phyloP scores from a whole-genome alignment of 2,329 filamentous ascomycete genomes.

The Pseudogymnoascus sp. region DNA sequence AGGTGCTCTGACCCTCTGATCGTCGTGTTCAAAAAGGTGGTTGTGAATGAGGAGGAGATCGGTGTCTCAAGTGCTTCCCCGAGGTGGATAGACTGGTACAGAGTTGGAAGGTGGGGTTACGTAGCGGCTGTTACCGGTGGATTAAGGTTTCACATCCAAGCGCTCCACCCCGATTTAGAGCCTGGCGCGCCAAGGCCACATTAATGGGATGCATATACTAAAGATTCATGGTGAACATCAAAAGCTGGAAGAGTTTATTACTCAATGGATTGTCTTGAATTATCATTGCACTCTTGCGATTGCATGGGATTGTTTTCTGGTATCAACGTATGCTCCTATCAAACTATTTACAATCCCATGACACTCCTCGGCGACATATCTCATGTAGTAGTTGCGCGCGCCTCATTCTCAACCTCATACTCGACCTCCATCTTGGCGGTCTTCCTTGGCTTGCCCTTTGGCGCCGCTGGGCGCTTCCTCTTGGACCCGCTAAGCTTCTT shows the following conservation, averaged over 20 bases:
- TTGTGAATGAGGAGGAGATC: background rate
- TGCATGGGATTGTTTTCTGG: background rate
- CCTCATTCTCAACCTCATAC: conserved; percentile 60
- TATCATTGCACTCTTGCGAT: background rate
- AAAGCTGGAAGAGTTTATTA: background rate
- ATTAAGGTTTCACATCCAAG: conserved; percentile 6
- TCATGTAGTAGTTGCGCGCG: conserved; percentile 28
- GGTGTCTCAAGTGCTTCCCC: conserved; percentile 3
- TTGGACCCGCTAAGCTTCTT: conserved; percentile 42
- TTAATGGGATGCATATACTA: background rate
- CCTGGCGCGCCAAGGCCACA: conserved; percentile 4
- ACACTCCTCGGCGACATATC: conserved; percentile 9
- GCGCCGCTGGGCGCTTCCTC: conserved; percentile 27
- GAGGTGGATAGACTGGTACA: background rate
- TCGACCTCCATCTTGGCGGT: conserved; percentile 59
- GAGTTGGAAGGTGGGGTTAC: conserved; percentile 6
- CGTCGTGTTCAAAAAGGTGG: background rate
- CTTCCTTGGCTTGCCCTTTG: conserved; percentile 40
- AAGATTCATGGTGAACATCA: background rate
- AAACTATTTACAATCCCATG: conserved; percentile 6
- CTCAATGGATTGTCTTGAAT: background rate
- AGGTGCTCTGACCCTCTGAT: background rate
- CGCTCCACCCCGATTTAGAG: conserved; percentile 1
- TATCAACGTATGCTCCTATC: conserved; percentile 1
- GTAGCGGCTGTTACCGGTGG: conserved; percentile 1